phyloP scores from a whole-genome alignment of 2,329 filamentous ascomycete genomes.

The Leptosphaerulina australis region DNA sequence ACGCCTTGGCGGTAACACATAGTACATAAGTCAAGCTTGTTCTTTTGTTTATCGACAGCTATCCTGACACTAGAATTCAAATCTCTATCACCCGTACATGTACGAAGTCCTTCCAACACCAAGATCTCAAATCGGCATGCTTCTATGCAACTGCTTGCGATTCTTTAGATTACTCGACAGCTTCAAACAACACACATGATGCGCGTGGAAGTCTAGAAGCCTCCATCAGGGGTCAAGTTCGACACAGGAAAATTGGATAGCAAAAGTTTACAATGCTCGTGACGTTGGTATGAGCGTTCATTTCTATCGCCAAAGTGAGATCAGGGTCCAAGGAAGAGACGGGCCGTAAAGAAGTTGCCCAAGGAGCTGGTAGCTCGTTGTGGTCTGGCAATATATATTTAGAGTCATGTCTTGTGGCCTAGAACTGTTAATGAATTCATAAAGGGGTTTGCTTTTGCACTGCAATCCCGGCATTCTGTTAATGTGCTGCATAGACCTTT shows the following conservation, averaged over 20 bases:
- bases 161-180: no score
- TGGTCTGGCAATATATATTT: background rate
- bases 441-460: background rate
- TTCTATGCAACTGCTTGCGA: background rate
- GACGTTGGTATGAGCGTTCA: constrained; percentile 8
- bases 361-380: constrained; percentile 2
- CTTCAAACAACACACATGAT: background rate
- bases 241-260: background rate
- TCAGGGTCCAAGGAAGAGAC: constrained; percentile 1
- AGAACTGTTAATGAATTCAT: constrained; percentile 1
- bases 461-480: background rate
- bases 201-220: background rate
- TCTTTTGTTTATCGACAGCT: no score
- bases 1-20: no score
- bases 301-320: background rate
- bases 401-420: constrained; percentile 8
- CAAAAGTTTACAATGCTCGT: constrained; percentile 3
- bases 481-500: background rate
- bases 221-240: background rate
- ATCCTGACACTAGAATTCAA: no score
- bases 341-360: constrained; percentile 4
- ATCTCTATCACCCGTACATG: no score
- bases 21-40: no score
- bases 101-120: no score
- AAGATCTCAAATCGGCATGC: no score